Base-by-base conservation (phyloP, 1,139 yeast genomes). In the Scheffersomyces stambukii region DNA sequence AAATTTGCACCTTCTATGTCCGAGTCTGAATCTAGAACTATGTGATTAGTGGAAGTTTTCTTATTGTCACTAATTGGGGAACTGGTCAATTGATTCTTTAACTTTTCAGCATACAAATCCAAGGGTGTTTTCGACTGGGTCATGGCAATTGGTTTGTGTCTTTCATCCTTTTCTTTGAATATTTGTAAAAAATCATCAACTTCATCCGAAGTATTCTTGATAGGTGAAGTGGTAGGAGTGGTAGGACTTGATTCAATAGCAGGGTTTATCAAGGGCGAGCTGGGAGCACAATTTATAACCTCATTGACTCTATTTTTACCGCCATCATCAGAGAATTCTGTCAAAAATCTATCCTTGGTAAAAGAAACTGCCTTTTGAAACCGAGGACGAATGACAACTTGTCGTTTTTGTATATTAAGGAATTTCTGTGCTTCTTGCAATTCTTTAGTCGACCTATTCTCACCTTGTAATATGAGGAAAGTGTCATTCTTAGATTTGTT, bases 181-280 rank as follows among this genome's bases (percentile, higher is more conserved):
- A 29, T 29, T 23, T 42, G 17, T 41, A 38, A 18, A 42, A 38
- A 25, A 5, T 52, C 46, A 24, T 46, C 43, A 21, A 44, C 38
- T 5, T 39, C 40, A 23, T 47, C 50, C 6, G 37, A 48, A 13
- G 38, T 41, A 16, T 40, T 29, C 6, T 34, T 43, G 12, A 60
- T 28, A 1, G 72, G 71, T 2, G 70, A 64, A 0, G 71, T 62
- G 6, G 46, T 28, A 12, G 40, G 38, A 0, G 71, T 62, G 6
- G 46, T 28, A 12, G 40, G 38, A 18, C 35, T 37, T 33, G 39
- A 35, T 21, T 35, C 33, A 19, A 32, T 13, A 8, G 27, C 9
- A 9, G 28, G 32, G 16, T 35, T 28, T 8, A 32, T 23, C 18
- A 37, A 30, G 3, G 44, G 39, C 4, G 44, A 37, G 5, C 36